A percentile compares a stretch with the other conserved stretches of the same genome.
Conservation (phyloP, 345 rosid species). For the Iberis pinnata region DNA sequence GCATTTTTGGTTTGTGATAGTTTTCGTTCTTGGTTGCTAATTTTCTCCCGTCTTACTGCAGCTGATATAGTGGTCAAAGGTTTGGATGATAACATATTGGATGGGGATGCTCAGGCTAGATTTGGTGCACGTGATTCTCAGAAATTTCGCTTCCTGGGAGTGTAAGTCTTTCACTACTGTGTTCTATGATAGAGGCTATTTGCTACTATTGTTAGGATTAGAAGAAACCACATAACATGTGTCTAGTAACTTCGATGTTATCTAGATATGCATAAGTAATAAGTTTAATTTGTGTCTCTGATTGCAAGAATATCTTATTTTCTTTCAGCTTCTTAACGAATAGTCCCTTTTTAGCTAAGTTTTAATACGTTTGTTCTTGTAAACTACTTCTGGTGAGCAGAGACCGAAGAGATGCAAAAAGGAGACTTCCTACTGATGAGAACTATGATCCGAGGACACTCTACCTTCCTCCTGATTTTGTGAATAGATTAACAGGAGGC, state of each 20-base stretch:
- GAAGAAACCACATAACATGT: background rate
- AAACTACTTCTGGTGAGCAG: slow-evolving; percentile 34
- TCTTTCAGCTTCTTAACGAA: slow-evolving; percentile 1
- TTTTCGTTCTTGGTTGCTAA: slow-evolving; percentile 21
- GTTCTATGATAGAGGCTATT: slow-evolving; percentile 14
- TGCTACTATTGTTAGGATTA: slow-evolving; percentile 6
- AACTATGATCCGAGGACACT: slow-evolving; percentile 78
- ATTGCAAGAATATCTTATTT: background rate
- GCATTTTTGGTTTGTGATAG: background rate
- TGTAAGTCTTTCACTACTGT: slow-evolving; percentile 45
- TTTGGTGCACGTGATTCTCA: slow-evolving; percentile 66
- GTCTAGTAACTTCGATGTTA: background rate
- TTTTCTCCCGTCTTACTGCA: slow-evolving; percentile 30
- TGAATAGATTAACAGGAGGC: slow-evolving; percentile 71
- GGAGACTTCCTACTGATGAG: slow-evolving; percentile 62
- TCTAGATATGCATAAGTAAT: slow-evolving; percentile 5
- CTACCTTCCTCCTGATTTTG: slow-evolving; percentile 80
- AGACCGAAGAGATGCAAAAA: slow-evolving; percentile 56
- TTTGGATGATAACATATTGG: slow-evolving; percentile 34
- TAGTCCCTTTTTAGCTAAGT: background rate
- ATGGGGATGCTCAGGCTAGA: slow-evolving; percentile 52
- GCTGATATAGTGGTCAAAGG: slow-evolving; percentile 42
- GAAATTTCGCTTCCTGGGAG: slow-evolving; percentile 65
- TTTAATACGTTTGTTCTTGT: slow-evolving; percentile 8
- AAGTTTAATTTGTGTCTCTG: background rate